phyloP scores from a whole-genome alignment of 345 rosid genomes.

The Melaleuca alternifolia region DNA sequence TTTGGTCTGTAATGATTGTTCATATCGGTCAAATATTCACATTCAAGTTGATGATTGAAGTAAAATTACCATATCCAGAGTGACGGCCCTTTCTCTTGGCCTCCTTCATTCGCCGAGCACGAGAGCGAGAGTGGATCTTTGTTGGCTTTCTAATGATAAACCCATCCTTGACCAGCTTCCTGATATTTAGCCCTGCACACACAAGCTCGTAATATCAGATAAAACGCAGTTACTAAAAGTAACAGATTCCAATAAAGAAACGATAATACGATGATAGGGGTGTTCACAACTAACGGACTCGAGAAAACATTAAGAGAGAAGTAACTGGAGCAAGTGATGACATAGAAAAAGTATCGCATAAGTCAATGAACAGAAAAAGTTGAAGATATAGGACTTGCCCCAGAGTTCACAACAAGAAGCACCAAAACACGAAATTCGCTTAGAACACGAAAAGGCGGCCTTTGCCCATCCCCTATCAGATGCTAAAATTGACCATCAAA shows the following conservation, averaged over 20 bases:
- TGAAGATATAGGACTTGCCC: background rate
- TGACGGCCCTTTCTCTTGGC: conserved; percentile 97
- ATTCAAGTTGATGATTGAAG: background rate
- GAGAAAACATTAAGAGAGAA: background rate
- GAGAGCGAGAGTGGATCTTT: conserved; percentile 90
- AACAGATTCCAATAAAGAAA: background rate
- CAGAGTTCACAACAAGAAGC: background rate
- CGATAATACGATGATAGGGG: background rate
- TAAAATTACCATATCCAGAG: conserved; percentile 71
- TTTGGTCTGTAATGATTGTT: background rate
- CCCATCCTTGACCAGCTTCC: conserved; percentile 96
- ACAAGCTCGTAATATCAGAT: background rate
- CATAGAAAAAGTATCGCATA: background rate
- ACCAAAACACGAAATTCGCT: background rate
- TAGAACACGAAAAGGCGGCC: background rate
- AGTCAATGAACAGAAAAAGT: background rate
- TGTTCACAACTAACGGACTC: background rate
- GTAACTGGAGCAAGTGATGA: background rate
- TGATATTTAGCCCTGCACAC: conserved; percentile 72
- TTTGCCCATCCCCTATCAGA: background rate
- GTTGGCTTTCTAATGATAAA: conserved; percentile 96
- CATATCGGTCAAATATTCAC: background rate
- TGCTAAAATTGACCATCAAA: background rate
- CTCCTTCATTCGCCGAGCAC: conserved; percentile 75
- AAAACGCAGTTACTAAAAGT: background rate